Base-by-base conservation (phyloP, 2,329 filamentous ascomycete genomes). In the Fonsecaea nubica region DNA sequence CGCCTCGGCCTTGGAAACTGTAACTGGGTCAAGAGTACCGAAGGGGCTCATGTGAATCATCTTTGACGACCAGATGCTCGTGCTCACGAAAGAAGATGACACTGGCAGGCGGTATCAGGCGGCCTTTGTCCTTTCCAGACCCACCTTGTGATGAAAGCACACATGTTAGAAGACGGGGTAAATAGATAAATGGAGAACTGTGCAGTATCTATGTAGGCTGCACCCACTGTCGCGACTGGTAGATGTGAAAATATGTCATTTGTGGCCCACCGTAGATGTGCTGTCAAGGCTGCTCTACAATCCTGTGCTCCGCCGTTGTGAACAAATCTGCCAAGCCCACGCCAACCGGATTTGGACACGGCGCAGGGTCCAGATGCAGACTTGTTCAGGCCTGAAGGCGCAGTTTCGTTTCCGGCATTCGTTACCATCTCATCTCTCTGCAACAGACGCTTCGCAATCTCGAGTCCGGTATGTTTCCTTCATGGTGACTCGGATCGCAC, bases 1-100 rank as follows among this genome's bases (percentile, higher is more conserved):
- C 53, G 18, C 13, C 53, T 9, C 53, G 53, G 21, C 53, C 53
- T 55, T 35, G 35, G 53, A 55, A 55, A 15, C 25, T 55, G 53
- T 55, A 32, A 55, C n/a, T 38, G 25, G 12, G 25, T 12, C 25
- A 13, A 18, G 18, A 13, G 9, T 3, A 0, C 45, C 25, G 18
- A 30, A 13, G 18, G 18, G 18, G 25, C 18, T 25, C 21, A 13
- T 50, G 3, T 30, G 7, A 3, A 30, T 25, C 18, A 25, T 50
- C 21, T 30, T 30, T 5, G 1, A 10, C 13, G 45, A 12, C 18
- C 12, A 4, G 9, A 25, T 30, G 45, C 12, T 3, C 5, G 9
- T 1, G 21, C 45, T 50, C 45, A 25, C 10, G 15, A 55, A 5
- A 1, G 45, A 36, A 18, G 2, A 10, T 48, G n/a, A 21, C 7